Conservation (phyloP, 441 rosid genomes). For the Adansonia madagascariensis region DNA sequence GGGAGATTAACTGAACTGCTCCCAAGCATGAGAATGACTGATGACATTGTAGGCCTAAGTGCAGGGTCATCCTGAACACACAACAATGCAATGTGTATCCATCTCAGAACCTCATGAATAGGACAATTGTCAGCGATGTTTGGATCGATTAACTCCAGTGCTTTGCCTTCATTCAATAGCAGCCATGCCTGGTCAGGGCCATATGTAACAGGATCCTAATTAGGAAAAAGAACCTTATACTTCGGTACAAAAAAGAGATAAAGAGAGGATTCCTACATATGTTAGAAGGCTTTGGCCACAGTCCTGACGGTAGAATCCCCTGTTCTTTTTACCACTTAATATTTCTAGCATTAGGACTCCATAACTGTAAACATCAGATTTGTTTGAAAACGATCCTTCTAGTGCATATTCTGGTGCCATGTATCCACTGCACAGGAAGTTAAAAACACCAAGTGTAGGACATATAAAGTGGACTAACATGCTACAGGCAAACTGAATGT, state of each 20-base stretch:
- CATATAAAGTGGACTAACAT: not conserved
- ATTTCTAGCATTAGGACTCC: constrained; percentile 52
- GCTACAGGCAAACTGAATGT: not conserved
- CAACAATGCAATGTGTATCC: constrained; percentile 34
- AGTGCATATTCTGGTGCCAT: constrained; percentile 60
- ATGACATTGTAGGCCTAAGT: constrained; percentile 47
- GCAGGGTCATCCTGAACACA: constrained; percentile 51
- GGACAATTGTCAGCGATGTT: constrained; percentile 27
- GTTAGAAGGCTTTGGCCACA: constrained; percentile 41
- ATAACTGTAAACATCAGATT: constrained; percentile 55
- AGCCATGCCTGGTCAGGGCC: constrained; percentile 38
- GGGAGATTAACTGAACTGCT: constrained; percentile 47
- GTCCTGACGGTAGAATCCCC: constrained; percentile 33
- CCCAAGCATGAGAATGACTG: constrained; percentile 46
- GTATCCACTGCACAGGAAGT: constrained; percentile 46
- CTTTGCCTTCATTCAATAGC: constrained; percentile 34
- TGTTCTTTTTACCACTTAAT: constrained; percentile 51
- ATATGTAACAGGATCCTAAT: not conserved
- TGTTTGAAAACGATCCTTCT: constrained; percentile 47
- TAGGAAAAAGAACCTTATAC: not conserved
- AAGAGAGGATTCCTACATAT: constrained; percentile 35
- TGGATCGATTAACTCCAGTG: constrained; percentile 39
- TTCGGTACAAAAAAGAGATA: not conserved
- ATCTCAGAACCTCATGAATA: constrained; percentile 35
- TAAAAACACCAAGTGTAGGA: not conserved